Base-by-base conservation (phyloP, 352 stramenopile species). In the Pythium apleroticum region DNA sequence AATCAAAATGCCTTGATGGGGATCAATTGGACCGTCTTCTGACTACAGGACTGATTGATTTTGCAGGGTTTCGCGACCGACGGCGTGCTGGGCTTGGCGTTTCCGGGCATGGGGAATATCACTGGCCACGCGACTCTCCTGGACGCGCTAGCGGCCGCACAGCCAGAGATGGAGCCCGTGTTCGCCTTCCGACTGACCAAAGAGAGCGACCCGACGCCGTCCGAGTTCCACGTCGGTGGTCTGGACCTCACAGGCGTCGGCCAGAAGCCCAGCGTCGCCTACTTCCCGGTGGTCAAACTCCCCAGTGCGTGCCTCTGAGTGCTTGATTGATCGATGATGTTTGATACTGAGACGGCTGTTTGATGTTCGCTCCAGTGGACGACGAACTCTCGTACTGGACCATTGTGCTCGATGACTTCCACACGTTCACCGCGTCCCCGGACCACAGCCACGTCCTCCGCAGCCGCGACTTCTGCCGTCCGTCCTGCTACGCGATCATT, bases 21-120 rank as follows among this genome's bases (percentile, higher is more conserved):
- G n/a, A n/a, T n/a, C n/a, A n/a, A n/a, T n/a, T n/a, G n/a, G n/a
- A n/a, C n/a, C n/a, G n/a, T n/a, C n/a, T n/a, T n/a, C n/a, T n/a
- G n/a, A n/a, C n/a, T n/a, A n/a, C n/a, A n/a, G n/a, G n/a, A n/a
- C n/a, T n/a, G n/a, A n/a, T n/a, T n/a, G n/a, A n/a, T n/a, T n/a
- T 48, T 30, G 15, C 49, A 81, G 71, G 60, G 25, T 1, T 84
- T 90, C 45, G 60, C 75, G 50, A 76, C 71, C 28, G 80, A 90
- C 61, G 80, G 80, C 15, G 82, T 90, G 45, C 54, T 84, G 35
- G 80, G 78, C 2, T 49, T 90, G 19, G 80, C 68, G 19, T 88
- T 90, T 30, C 45, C 10, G 1, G 78, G 78, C n/a, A 73, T 89
- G 56, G 74, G 73, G 65, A 86, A 86, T 52, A 77, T 89, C 37